Evolutionary conservation across 2,329 filamentous ascomycete species (phyloP).

Genomic region (Fusarium temperatum): DNA sequence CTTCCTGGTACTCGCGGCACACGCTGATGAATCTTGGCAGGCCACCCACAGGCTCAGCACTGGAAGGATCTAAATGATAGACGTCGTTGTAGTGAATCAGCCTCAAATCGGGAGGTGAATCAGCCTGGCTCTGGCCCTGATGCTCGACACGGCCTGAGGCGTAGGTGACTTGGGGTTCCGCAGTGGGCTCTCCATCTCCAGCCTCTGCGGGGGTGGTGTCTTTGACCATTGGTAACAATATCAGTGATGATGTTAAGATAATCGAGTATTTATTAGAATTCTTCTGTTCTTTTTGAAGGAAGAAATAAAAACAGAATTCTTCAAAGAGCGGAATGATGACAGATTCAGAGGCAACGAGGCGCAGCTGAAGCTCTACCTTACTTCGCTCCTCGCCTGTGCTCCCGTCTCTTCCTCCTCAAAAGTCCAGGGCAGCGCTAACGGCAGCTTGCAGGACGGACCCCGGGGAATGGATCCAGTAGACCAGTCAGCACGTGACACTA

Average conservation of each 20-base stretch:
- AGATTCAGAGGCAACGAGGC: conserved; percentile 26
- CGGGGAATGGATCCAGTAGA: conserved; percentile 9
- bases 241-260: not conserved
- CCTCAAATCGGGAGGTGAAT: conserved; percentile 71
- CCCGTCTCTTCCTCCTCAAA: conserved; percentile 7
- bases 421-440: conserved; percentile 33
- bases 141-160: conserved; percentile 37
- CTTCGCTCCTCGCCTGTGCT: conserved; percentile 6
- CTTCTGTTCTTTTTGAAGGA: not conserved
- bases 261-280: not conserved
- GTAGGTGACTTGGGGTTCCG: conserved; percentile 42
- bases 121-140: conserved; percentile 21
- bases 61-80: conserved; percentile 82
- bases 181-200: conserved; percentile 30
- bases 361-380: conserved; percentile 18
- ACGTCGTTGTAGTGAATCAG: conserved; percentile 93
- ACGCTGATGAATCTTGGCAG: conserved; percentile 82
- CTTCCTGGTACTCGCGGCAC: conserved; percentile 76
- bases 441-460: conserved; percentile 23
- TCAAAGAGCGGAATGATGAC: conserved; percentile 24
- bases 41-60: conserved; percentile 85
- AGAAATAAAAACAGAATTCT: not conserved
- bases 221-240: conserved; percentile 27
- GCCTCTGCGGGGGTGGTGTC: conserved; percentile 21
- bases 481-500: conserved; percentile 26